Percentiles rank a stretch among this genome's conserved stretches.
These are phyloP conservation scores for Rosellinia necatrix DNA, from an alignment of 2,329 filamentous ascomycete genomes.

Conservation along the genomic window DNA sequence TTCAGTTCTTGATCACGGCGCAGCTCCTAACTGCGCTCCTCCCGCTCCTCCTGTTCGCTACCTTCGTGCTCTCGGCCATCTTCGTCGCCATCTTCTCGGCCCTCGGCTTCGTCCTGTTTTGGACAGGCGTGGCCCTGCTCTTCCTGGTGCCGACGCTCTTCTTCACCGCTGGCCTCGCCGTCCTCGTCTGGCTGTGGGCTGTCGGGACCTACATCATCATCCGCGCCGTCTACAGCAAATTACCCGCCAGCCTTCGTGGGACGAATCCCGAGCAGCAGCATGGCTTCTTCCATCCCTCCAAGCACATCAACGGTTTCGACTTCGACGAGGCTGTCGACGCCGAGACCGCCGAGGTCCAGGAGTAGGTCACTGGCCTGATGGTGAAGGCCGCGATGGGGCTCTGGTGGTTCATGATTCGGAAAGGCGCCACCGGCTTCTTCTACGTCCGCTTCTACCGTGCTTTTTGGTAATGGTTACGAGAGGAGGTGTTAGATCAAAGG, in stretches of 20 bases:
- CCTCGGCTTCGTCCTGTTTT: conserved; percentile 69
- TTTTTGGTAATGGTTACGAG: not conserved
- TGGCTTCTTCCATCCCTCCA: too few relatives aligned
- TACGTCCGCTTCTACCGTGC: not conserved
- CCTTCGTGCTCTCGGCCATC: conserved; percentile 67
- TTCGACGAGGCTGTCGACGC: conserved; percentile 29
- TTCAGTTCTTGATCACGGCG: conserved; percentile 67
- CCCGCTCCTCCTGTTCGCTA: conserved; percentile 70
- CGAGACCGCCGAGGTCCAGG: conserved; percentile 35
- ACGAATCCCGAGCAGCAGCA: not conserved
- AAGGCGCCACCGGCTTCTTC: conserved; percentile 10
- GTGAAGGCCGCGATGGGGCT: conserved; percentile 31
- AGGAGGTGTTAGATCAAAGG: not conserved
- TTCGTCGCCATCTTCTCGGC: conserved; percentile 66
- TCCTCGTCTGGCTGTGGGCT: conserved; percentile 71
- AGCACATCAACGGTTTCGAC: conserved; percentile 27
- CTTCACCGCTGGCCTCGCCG: conserved; percentile 64
- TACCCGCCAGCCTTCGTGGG: conserved; percentile 28
- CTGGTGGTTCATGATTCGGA: conserved; percentile 19
- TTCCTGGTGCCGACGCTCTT: conserved; percentile 72
- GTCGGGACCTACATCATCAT: conserved; percentile 60
- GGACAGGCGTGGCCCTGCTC: conserved; percentile 67
- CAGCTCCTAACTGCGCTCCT: conserved; percentile 69
- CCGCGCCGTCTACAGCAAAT: conserved; percentile 49
- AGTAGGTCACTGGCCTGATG: conserved; percentile 38